phyloP scores from a whole-genome alignment of 2,329 filamentous ascomycete genomes.

The Microthyrium microscopicum region DNA sequence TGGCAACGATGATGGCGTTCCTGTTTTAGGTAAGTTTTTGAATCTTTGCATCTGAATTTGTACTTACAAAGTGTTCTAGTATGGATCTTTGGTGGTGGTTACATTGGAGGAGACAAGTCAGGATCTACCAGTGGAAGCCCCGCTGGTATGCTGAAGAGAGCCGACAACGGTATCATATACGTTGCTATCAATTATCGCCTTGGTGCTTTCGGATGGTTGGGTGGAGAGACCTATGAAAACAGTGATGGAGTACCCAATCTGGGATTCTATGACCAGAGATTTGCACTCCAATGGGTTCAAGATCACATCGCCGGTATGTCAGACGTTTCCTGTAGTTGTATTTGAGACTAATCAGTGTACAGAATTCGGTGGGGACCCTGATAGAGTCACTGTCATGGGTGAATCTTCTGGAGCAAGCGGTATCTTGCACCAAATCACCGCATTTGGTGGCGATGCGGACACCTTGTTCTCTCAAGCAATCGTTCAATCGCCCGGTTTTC shows the following conservation, averaged over 20 bases:
- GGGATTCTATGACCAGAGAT: constrained; percentile 21
- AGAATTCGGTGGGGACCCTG: constrained; percentile 22
- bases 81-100: constrained; percentile 34
- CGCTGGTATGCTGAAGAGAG: constrained; percentile 15
- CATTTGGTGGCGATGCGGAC: constrained; percentile 16
- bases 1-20: constrained; percentile 13
- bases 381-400: constrained; percentile 22
- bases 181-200: constrained; percentile 31
- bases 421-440: constrained; percentile 24
- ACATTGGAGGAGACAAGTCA: constrained; percentile 25
- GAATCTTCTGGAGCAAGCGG: constrained; percentile 22
- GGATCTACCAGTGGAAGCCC: constrained; percentile 18
- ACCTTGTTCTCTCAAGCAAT: constrained; percentile 21
- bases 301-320: constrained; percentile 9
- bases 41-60: not conserved
- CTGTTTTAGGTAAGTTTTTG: constrained; percentile 4
- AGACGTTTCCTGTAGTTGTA: no score
- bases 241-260: constrained; percentile 20
- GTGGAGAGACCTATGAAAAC: constrained; percentile 19
- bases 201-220: constrained; percentile 21
- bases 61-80: not conserved
- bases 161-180: constrained; percentile 27
- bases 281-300: constrained; percentile 24
- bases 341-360: no score
- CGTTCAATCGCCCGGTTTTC: constrained; percentile 24